phyloP scores from a whole-genome alignment of 768 basidiomycete genomes.

The Tricholoma sp. region DNA sequence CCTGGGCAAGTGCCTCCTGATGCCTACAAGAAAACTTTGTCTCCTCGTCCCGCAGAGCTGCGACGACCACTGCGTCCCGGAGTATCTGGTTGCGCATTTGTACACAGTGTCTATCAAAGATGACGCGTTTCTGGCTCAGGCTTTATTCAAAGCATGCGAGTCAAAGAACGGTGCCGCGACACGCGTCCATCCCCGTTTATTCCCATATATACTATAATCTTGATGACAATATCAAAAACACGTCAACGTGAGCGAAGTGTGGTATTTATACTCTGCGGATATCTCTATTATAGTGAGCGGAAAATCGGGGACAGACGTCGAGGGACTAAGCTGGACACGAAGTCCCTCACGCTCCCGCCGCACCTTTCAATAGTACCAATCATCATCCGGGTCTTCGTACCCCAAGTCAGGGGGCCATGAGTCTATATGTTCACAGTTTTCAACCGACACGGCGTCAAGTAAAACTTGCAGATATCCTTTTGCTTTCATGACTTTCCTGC shows the following conservation, averaged over 20 bases:
- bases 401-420: slow-evolving; percentile 33
- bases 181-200: too few species aligned
- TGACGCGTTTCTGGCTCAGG: neutral
- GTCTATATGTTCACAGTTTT: slow-evolving; percentile 11
- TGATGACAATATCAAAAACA: too few species aligned
- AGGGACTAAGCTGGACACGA: too few species aligned
- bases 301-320: too few species aligned
- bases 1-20: slow-evolving; percentile 22
- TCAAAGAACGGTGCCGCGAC: neutral
- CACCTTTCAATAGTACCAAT: neutral
- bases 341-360: too few species aligned
- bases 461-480: slow-evolving; percentile 27
- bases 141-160: neutral
- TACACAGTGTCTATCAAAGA: neutral
- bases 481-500: slow-evolving; percentile 27
- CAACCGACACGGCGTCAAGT: slow-evolving; percentile 24
- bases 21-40: slow-evolving; percentile 29
- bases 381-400: slow-evolving; percentile 26
- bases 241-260: too few species aligned
- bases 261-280: too few species aligned
- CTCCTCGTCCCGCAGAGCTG: slow-evolving; percentile 23
- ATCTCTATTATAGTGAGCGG: too few species aligned
- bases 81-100: neutral
- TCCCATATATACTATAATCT: too few species aligned
- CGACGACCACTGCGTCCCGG: neutral